These are phyloP conservation scores for Penicillium nucicola DNA, from an alignment of 495 filamentous ascomycete genomes.

Conservation along the genomic window DNA sequence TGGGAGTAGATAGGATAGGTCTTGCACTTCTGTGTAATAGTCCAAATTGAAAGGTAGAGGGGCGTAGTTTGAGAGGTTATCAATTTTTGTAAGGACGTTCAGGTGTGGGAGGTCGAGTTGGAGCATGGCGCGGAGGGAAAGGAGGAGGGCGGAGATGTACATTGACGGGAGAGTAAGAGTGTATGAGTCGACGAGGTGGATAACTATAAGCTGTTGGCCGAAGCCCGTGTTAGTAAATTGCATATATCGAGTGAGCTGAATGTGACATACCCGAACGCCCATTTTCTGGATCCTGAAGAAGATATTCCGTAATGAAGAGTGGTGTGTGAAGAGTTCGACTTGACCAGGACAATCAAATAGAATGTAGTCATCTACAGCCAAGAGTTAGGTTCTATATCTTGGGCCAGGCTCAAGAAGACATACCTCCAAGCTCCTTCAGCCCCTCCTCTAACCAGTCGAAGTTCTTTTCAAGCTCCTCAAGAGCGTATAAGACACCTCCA, in stretches of 20 bases:
- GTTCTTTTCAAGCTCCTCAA: conserved; percentile 93
- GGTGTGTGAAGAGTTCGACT: conserved; percentile 95
- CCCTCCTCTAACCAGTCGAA: conserved; percentile 85
- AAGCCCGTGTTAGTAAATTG: conserved; percentile 8
- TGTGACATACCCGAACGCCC: conserved; percentile 74
- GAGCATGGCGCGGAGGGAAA: conserved; percentile 92
- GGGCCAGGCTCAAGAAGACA: not conserved
- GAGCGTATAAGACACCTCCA: conserved; percentile 85
- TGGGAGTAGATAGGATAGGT: conserved; percentile 79
- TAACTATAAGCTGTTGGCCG: conserved; percentile 68
- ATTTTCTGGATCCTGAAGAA: conserved; percentile 87
- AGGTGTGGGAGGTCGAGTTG: conserved; percentile 95
- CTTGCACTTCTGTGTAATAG: conserved; percentile 97
- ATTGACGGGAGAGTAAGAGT: conserved; percentile 87
- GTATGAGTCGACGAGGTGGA: conserved; percentile 90
- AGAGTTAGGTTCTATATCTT: not conserved
- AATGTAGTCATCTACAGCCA: conserved; percentile 74
- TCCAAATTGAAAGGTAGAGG: conserved; percentile 90
- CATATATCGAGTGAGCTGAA: not conserved
- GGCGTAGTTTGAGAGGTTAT: conserved; percentile 77
- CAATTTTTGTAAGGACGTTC: conserved; percentile 96
- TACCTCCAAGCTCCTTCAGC: conserved; percentile 65
- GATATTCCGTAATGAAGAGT: conserved; percentile 83
- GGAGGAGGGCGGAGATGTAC: conserved; percentile 89
- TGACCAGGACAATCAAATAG: conserved; percentile 96